Evolutionary conservation across 768 basidiomycete species (phyloP).

Genomic region (Phylloporus rhodoxanthus): DNA sequence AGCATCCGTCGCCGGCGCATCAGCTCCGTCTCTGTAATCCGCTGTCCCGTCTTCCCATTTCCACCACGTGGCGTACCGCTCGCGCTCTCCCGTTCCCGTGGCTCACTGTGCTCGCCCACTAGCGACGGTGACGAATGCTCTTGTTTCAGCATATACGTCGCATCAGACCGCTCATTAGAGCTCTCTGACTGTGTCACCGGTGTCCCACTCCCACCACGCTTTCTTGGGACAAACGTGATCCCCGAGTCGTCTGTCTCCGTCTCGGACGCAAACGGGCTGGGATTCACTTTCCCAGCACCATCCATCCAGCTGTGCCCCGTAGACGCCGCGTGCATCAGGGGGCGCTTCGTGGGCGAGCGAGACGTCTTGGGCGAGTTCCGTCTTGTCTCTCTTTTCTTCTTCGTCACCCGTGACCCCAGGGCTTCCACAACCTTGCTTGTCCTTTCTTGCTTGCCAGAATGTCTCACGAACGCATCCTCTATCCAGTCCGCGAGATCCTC

Average conservation of each 20-base stretch:
- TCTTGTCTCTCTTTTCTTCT: constrained; percentile 26
- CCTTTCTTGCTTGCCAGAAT: constrained; percentile 26
- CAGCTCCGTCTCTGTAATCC: constrained; percentile 72
- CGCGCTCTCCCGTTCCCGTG: constrained; percentile 24
- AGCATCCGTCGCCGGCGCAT: constrained; percentile 74
- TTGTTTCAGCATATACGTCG: constrained; percentile 17
- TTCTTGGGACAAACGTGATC: constrained; percentile 68
- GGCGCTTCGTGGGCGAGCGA: constrained; percentile 21
- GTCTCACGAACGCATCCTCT: constrained; percentile 57
- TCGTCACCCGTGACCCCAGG: constrained; percentile 7
- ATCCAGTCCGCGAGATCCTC: constrained; percentile 91
- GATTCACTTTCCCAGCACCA: constrained; percentile 9
- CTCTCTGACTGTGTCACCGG: constrained; percentile 14
- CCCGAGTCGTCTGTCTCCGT: constrained; percentile 66
- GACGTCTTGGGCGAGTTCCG: constrained; percentile 20
- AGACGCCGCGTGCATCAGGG: not conserved
- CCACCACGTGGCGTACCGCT: constrained; percentile 23
- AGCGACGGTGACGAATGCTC: constrained; percentile 11
- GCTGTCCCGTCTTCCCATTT: constrained; percentile 51
- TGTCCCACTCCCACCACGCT: constrained; percentile 32
- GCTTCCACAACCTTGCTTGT: constrained; percentile 15
- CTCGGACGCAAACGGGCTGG: constrained; percentile 38
- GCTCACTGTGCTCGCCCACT: constrained; percentile 3
- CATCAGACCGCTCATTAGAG: constrained; percentile 18
- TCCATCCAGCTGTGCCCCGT: constrained; percentile 1